Evolutionary conservation across 1,284 basidiomycete genomes (phyloP), one percentile per base, ranked within the genome.

Genomic region (Ceraceosorus guamensis): DNA sequence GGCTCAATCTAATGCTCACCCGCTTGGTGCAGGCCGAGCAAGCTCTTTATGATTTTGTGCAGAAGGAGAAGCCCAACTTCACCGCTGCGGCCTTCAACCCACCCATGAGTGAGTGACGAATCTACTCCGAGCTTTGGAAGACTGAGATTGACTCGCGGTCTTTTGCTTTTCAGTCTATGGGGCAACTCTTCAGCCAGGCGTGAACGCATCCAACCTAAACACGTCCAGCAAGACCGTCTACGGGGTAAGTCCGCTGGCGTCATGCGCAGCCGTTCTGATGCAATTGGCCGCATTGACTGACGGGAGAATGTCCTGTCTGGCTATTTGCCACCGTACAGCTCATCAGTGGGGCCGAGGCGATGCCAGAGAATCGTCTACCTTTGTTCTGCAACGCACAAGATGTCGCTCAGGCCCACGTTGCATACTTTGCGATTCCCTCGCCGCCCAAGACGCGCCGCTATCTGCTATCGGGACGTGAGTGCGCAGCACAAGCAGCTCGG

Each of bases 361-460:
- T 75, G 50, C 76, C 76, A 0, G 68, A 62, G 37, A 70, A 76
- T 49, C 63, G 76, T 1, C 60, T 77, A 6, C 77, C 77, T 11
- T 67, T 77, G 31, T 77, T 77, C 56, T 68, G 63, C 46, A 60
- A 68, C 46, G 75, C 68, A 7, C 51, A 62, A 3, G 65, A 73
- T 39, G 56, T 69, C 11, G 76, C 67, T 0, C 50, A 65, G 30
- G 76, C 76, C 0, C 76, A 77, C 48, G 39, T 16, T 16, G 16
- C 10, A 2, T 41, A 41, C 39, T 41, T 41, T 41, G 39, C 39
- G 11, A 65, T 75, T 0, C 63, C 50, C 0, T 41, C 54, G 10
- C 68, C 59, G 5, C 53, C 58, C 10, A 63, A 60, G 55, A 62
- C 62, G 5, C 48, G 62, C 31, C 61, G 70, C 24, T 70, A 59